These are phyloP conservation scores for Entelexis sorbosivorans DNA, from an alignment of 1,139 yeast species.

Conservation along the genomic window DNA sequence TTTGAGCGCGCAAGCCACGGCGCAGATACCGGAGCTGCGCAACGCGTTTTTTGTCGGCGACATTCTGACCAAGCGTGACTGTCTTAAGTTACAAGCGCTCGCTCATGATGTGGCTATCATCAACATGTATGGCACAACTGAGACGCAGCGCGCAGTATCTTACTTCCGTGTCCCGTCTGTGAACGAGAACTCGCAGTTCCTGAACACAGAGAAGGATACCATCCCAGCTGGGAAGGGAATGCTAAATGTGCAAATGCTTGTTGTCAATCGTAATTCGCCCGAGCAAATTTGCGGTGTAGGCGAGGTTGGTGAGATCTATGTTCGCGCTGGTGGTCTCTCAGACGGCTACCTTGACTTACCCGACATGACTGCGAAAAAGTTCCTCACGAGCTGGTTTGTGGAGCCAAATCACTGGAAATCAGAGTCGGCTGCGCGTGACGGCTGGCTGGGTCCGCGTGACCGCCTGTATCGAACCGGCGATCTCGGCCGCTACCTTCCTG, in stretches of 20 bases:
- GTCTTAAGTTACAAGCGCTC: conserved; percentile 78
- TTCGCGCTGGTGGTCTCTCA: conserved; percentile 95
- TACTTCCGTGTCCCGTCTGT: conserved; percentile 79
- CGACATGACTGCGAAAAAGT: conserved; percentile 76
- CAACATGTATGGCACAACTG: conserved; percentile 99
- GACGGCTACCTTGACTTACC: conserved; percentile 92
- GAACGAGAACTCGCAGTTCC: conserved; percentile 54
- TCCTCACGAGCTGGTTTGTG: conserved; percentile 75
- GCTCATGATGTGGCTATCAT: conserved; percentile 85
- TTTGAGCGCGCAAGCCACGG: conserved; percentile 89
- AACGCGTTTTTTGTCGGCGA: conserved; percentile 99
- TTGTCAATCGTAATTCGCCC: conserved; percentile 81
- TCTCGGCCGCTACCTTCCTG: conserved; percentile 89
- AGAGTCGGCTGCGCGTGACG: conserved; percentile 39
- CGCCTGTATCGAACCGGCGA: conserved; percentile 95
- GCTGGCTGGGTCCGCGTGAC: conserved; percentile 94
- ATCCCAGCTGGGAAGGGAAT: conserved; percentile 99
- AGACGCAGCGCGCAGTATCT: conserved; percentile 95
- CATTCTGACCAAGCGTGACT: conserved; percentile 90
- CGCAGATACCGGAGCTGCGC: conserved; percentile 73
- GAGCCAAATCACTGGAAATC: conserved; percentile 50
- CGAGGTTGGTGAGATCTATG: conserved; percentile 96
- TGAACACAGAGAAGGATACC: conserved; percentile 79
- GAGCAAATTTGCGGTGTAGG: conserved; percentile 94
- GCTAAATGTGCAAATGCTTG: conserved; percentile 85